phyloP scores from a whole-genome alignment of 1,139 yeast species.

The Nakaseomyces delphensis region DNA sequence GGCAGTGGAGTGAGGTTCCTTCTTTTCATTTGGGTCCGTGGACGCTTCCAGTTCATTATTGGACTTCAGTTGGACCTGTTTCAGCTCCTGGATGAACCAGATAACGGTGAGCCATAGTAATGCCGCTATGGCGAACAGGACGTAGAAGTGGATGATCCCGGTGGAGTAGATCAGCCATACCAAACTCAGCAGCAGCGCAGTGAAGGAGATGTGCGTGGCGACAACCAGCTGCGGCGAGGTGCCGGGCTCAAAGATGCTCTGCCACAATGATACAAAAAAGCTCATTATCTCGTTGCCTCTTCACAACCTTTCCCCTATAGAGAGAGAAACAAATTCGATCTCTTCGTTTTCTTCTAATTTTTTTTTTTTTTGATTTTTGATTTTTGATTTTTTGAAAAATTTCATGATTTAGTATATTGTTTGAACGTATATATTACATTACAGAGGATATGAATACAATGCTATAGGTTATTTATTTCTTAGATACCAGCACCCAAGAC shows the following conservation, averaged over 20 bases:
- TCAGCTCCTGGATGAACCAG: conserved; percentile 79
- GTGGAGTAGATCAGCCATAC: conserved; percentile 52
- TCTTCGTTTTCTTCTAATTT: too few species aligned
- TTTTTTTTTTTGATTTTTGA: background rate
- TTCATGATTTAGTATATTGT: too few species aligned
- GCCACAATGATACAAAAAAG: conserved; percentile 72
- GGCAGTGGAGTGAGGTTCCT: background rate
- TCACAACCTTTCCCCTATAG: background rate
- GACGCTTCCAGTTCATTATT: conserved; percentile 35
- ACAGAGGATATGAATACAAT: too few species aligned
- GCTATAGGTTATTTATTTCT: too few species aligned
- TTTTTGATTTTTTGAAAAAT: too few species aligned
- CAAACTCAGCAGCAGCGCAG: conserved; percentile 46
- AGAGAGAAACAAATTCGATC: too few species aligned
- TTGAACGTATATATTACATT: too few species aligned
- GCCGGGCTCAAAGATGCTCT: conserved; percentile 89
- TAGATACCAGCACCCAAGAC: conserved; percentile 27
- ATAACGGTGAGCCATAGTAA: conserved; percentile 70
- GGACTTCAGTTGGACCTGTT: conserved; percentile 39
- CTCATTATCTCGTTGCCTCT: conserved; percentile 10
- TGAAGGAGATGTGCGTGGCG: conserved; percentile 71
- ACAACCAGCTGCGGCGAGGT: conserved; percentile 75
- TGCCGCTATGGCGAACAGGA: conserved; percentile 59
- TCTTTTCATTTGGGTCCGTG: background rate
- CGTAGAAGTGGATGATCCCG: conserved; percentile 57